These are phyloP conservation scores for Dactylorhiza incarnata DNA, from an alignment of 106 monocot genomes.

Conservation along the genomic window DNA sequence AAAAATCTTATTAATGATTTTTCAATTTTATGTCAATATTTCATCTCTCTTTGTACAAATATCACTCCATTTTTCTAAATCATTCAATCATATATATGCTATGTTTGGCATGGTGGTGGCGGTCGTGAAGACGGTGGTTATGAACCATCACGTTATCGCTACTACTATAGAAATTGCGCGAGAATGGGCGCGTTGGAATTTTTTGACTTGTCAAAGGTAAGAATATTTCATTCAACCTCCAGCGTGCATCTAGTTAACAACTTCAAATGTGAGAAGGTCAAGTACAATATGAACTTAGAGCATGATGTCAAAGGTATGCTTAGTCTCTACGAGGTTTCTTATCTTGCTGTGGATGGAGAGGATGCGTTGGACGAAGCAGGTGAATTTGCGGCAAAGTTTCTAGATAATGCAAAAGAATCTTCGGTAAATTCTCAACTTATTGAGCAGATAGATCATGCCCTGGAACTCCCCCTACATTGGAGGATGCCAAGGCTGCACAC, in stretches of 20 bases:
- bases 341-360: conserved; percentile 22
- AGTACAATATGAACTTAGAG: neutral
- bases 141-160: too few species aligned
- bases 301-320: conserved; percentile 12
- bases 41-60: too few species aligned
- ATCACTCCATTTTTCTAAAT: too few species aligned
- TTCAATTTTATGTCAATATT: too few species aligned
- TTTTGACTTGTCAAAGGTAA: too few species aligned
- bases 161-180: too few species aligned
- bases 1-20: too few species aligned
- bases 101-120: too few species aligned
- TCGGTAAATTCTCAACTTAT: neutral
- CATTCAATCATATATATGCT: too few species aligned
- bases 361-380: conserved; percentile 15
- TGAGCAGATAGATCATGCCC: conserved; percentile 24
- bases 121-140: neutral
- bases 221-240: neutral
- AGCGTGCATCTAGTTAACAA: conserved; percentile 1
- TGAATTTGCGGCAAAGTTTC: conserved; percentile 4
- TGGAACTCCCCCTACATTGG: conserved; percentile 56
- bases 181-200: too few species aligned
- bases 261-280: conserved; percentile 11
- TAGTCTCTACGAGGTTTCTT: conserved; percentile 39
- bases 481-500: conserved; percentile 37
- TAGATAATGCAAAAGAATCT: neutral